Evolutionary conservation across 352 stramenopile species (phyloP), one percentile per base, ranked within the genome.

Genomic region (Globisporangium orthogonon): DNA sequence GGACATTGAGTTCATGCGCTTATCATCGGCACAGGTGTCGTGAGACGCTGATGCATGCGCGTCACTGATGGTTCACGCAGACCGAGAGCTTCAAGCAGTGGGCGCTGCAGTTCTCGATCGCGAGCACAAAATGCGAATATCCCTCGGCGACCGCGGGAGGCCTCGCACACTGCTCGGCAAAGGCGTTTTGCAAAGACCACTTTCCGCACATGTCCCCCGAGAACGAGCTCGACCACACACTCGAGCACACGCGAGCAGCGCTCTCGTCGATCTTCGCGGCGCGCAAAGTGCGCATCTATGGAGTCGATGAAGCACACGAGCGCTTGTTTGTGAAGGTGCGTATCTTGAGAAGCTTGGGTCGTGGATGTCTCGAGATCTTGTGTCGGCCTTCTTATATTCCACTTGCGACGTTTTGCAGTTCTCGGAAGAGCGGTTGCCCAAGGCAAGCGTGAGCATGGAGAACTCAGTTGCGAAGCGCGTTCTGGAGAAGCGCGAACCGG

Each of bases 61-160:
- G 23, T 23, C 23, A 23, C 23, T 23, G 23, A 15, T 0, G 43
- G 3, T 28, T 13, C 33, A 28, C 18, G 2, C n/a, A 85, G 76
- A 81, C 73, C 14, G 78, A 86, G 50, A 92, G 78, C 56, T 90
- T 85, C 56, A 89, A 85, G 54, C 75, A 77, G 45, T 92, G 83
- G 78, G 72, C 83, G 0, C 60, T 88, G 15, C 78, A 88, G 52
- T 90, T 86, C 59, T 73, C 69, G 43, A 51, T 86, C 1, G 66
- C 80, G 1, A 70, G 53, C 1, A 68, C 83, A 13, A 73, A 76
- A 52, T 63, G 62, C 46, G 62, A 72, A 52, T 63, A 69, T 29
- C 67, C 72, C 18, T 70, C 66, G 13, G 54, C 68, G 4, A 61
- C 72, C 7, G 55, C 66, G 4, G 74, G 67, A 31, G 76, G 75